Percentiles rank a stretch among this genome's conserved stretches.
Conservation (phyloP, 2,329 filamentous ascomycete genomes). For the Cytospora leucostoma region DNA sequence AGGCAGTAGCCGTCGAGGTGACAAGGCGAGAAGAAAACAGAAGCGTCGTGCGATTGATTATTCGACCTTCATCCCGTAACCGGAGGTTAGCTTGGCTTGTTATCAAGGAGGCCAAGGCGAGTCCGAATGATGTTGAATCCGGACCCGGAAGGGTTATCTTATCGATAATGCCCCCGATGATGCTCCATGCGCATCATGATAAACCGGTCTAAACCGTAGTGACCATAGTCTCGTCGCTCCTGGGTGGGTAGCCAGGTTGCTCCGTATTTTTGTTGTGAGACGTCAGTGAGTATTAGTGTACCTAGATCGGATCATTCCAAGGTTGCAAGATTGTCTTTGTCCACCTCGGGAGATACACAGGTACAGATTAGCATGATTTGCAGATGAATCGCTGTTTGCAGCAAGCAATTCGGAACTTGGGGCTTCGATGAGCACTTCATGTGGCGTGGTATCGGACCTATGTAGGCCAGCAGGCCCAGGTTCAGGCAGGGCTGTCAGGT, state of each 20-base stretch:
- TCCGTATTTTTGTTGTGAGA: background rate
- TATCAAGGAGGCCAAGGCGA: constrained; percentile 11
- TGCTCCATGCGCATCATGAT: constrained; percentile 10
- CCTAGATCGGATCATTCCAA: too few species aligned
- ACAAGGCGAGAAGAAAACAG: background rate
- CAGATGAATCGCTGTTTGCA: too few species aligned
- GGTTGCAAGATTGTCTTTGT: too few species aligned
- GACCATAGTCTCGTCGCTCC: background rate
- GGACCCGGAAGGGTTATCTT: constrained; percentile 9
- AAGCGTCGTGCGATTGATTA: too few species aligned
- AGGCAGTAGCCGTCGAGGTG: background rate
- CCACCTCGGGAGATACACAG: too few species aligned
- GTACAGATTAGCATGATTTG: too few species aligned
- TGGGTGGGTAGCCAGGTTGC: background rate
- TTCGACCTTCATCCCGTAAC: constrained; percentile 8
- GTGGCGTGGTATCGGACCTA: background rate
- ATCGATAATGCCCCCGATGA: constrained; percentile 14
- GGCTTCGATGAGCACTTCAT: background rate
- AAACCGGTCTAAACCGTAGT: background rate
- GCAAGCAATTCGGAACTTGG: too few species aligned
- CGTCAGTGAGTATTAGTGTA: background rate
- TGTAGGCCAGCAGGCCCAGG: background rate
- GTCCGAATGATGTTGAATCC: constrained; percentile 9
- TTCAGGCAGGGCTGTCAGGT: background rate
- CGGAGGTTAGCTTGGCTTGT: constrained; percentile 4